Percentiles rank a stretch among this genome's conserved stretches.
Evolutionary conservation across 108 stramenopile species (phyloP).

Genomic region (Mediolabrus comicus): DNA sequence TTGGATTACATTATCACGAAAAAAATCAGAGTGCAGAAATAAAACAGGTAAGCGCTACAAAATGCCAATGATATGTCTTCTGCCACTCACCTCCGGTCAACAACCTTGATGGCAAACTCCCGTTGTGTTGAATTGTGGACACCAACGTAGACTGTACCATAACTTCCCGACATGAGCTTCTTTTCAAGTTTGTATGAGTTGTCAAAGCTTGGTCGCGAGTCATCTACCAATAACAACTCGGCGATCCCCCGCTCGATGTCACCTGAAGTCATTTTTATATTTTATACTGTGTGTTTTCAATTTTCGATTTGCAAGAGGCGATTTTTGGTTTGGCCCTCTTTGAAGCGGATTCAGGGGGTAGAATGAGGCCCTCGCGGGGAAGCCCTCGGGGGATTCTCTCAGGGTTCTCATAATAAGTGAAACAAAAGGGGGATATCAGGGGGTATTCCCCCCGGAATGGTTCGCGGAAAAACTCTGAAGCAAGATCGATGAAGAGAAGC

Average conservation of each 20-base stretch:
- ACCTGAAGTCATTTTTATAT: background rate
- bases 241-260: background rate
- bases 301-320: no score
- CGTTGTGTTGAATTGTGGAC: slow-evolving; percentile 31
- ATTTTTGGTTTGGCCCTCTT: no score
- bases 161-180: slow-evolving; percentile 63
- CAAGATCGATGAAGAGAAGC: no score
- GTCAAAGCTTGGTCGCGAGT: slow-evolving; percentile 39
- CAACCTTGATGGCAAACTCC: slow-evolving; percentile 70
- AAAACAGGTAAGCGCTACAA: background rate
- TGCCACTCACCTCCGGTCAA: slow-evolving; percentile 56
- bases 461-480: no score
- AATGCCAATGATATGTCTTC: background rate
- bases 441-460: no score
- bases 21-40: no score
- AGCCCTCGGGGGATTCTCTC: no score
- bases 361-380: no score
- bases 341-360: no score
- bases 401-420: no score
- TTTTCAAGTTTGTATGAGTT: slow-evolving; percentile 46
- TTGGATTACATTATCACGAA: no score
- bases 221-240: background rate
- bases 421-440: no score
- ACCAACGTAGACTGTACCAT: slow-evolving; percentile 66
- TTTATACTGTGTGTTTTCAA: background rate